Evolutionary conservation across 2,329 filamentous ascomycete species (phyloP).

Genomic region (Microascus cirrosus): DNA sequence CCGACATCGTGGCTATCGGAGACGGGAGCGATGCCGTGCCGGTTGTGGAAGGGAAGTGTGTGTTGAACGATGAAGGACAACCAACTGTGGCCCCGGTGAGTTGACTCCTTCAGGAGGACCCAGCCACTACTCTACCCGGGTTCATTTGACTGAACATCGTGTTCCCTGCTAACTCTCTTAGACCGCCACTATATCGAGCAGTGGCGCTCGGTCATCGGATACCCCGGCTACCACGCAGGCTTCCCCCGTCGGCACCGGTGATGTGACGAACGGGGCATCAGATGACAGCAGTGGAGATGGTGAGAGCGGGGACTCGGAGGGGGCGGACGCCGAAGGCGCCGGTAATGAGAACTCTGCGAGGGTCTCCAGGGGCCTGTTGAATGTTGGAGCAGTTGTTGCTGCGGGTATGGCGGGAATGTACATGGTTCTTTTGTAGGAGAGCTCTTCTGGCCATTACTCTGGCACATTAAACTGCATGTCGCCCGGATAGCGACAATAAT

Average conservation of each 20-base stretch:
- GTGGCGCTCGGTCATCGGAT: neutral
- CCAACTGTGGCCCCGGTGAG: neutral
- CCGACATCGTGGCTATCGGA: slow-evolving; percentile 24
- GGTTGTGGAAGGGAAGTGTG: slow-evolving; percentile 21
- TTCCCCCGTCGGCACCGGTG: neutral
- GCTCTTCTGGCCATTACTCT: neutral
- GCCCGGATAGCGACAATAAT: neutral
- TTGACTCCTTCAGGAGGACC: neutral
- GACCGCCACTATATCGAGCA: neutral
- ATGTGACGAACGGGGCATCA: neutral
- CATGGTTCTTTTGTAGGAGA: neutral
- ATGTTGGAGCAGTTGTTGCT: neutral
- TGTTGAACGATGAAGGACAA: neutral
- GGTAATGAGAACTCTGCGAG: neutral
- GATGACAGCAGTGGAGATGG: too few species aligned
- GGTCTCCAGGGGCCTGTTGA: neutral
- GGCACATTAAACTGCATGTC: neutral
- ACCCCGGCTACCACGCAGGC: neutral
- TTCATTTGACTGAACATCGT: too few species aligned
- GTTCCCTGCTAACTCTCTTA: neutral
- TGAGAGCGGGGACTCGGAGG: neutral
- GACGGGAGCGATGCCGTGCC: slow-evolving; percentile 20
- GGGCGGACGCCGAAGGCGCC: neutral
- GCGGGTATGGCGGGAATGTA: neutral
- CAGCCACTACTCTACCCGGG: neutral